Evolutionary conservation across 2,329 filamentous ascomycete genomes (phyloP).

Genomic region (Penicillium sp.): DNA sequence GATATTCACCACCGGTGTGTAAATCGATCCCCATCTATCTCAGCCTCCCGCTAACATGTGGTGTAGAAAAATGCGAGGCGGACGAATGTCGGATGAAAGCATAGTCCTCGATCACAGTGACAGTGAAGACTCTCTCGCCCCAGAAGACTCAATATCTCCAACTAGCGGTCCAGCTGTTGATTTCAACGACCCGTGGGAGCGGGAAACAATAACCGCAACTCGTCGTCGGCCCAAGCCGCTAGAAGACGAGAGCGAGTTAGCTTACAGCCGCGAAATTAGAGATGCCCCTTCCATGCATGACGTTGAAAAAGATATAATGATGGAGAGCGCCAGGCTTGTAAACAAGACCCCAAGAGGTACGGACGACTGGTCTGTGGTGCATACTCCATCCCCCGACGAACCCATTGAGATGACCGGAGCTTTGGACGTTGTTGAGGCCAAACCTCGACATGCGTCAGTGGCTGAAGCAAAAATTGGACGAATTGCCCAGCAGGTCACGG

Average conservation of each 20-base stretch:
- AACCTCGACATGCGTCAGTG: conserved; percentile 26
- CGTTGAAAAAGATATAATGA: conserved; percentile 1
- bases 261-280: conserved; percentile 1
- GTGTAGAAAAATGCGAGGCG: conserved; percentile 21
- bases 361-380: conserved; percentile 70
- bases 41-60: not conserved
- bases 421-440: conserved; percentile 16
- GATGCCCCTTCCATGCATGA: conserved; percentile 1
- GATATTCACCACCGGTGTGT: conserved; percentile 48
- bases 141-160: conserved; percentile 26
- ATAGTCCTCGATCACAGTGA: conserved; percentile 29
- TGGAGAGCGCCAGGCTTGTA: not conserved
- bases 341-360: conserved; percentile 53
- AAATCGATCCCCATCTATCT: not conserved
- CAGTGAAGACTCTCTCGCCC: conserved; percentile 26
- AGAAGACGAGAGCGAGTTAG: conserved; percentile 1
- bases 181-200: conserved; percentile 15
- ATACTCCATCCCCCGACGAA: conserved; percentile 51
- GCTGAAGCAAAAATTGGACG: conserved; percentile 51
- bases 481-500: conserved; percentile 39
- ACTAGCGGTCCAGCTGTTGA: conserved; percentile 24
- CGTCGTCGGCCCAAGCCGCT: conserved; percentile 3
- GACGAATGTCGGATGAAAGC: conserved; percentile 21
- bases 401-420: conserved; percentile 16
- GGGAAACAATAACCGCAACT: not conserved